Base-by-base conservation (phyloP, 2,329 filamentous ascomycete genomes). In the Aspergillus tubingensis region DNA sequence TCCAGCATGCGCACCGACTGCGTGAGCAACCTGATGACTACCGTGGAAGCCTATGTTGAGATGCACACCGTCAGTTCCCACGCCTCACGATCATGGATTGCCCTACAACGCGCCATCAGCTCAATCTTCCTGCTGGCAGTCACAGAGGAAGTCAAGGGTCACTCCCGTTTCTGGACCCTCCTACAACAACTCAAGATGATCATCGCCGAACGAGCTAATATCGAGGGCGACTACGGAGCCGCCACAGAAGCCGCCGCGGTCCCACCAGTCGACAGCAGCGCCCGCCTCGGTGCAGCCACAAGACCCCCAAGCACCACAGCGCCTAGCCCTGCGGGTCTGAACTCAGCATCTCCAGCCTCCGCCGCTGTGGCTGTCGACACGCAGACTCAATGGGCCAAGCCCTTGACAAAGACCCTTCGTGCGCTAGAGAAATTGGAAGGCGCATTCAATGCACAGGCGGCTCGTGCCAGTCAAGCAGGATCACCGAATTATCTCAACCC, bases 31-130 rank as follows among this genome's bases (percentile, higher is more conserved):
- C 75, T 88, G 4, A 81, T 83, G 65, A 79, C 68, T 5, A 85
- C 84, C 0, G 83, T 88, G 10, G 84, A 86, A 67, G 83, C 84
- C 0, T 88, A 86, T 69, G 80, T 87, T 2, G 86, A 86, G 54
- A 74, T 88, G 59, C 75, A 80, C 57, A 68, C 72, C 7, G 70
- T 78, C 51, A 79, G 74, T 60, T 74, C 74, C 2, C 76, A 79
- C 50, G 79, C 76, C 1, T 74, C 78, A 15, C 76, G 80, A 10
- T 80, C 79, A 5, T 82, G 80, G 80, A 80, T 80, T 51, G 74
- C 75, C 19, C 63, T 81, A 21, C 80, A 81, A 61, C 76, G 80
- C 23, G 77, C 79, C 32, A 79, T 82, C 58, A 81, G 79, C 53
- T 79, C 77, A 5, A 78, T 79, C 15, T 81, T 82, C 65, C 69